Conservation (phyloP, 257 asterid species). For the Eucommia ulmoides region DNA sequence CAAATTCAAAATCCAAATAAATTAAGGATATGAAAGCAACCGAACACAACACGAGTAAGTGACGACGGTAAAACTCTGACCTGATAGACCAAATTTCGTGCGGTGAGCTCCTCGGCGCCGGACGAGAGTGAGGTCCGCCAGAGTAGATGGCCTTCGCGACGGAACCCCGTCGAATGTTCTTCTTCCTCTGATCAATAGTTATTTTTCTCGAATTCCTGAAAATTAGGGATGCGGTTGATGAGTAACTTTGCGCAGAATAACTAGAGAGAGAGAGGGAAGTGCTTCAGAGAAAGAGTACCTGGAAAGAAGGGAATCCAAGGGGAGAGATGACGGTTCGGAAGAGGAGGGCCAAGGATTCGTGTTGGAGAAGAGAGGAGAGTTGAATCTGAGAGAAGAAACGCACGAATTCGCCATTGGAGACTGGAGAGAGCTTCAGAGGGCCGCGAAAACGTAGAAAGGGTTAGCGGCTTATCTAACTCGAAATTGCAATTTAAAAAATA, state of each 20-base stretch:
- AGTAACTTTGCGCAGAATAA: no score
- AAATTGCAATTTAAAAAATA: no score
- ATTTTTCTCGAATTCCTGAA: not conserved
- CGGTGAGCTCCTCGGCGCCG: not conserved
- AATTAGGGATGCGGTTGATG: no score
- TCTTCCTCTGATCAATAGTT: not conserved
- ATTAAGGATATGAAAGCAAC: not conserved
- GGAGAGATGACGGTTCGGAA: not conserved
- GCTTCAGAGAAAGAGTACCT: not conserved
- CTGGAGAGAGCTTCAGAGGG: no score
- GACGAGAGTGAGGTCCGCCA: not conserved
- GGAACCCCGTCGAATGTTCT: not conserved
- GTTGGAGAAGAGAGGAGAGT: not conserved
- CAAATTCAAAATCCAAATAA: conserved; percentile 6
- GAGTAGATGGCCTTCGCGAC: not conserved
- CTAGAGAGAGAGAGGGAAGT: not conserved
- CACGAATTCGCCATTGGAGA: not conserved
- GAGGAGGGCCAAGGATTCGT: not conserved
- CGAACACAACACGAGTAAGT: not conserved
- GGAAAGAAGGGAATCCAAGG: not conserved
- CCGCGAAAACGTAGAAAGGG: no score
- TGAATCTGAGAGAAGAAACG: not conserved
- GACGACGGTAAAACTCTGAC: not conserved
- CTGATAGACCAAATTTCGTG: not conserved
- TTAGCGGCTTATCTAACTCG: no score